Conservation (phyloP, 2,329 filamentous ascomycete genomes). For the Sporothrix curviconia region DNA sequence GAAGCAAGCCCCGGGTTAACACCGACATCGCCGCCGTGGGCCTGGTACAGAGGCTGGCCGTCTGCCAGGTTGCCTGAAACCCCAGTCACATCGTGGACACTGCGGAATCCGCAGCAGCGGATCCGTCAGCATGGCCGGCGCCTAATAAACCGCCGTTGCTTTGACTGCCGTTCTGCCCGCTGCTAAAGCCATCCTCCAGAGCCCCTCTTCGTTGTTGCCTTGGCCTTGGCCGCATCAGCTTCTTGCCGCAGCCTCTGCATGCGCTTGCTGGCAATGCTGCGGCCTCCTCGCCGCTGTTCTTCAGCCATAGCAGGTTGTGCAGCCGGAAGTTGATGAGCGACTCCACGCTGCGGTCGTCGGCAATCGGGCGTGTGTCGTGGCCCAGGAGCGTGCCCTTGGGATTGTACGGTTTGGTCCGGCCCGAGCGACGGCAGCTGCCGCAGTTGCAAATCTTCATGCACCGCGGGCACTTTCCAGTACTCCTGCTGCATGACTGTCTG, state of each 20-base stretch:
- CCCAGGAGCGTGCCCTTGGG: constrained; percentile 84
- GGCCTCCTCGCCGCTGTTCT: constrained; percentile 50
- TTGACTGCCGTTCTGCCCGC: background rate
- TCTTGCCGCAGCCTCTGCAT: constrained; percentile 52
- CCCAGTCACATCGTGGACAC: background rate
- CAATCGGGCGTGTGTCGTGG: constrained; percentile 83
- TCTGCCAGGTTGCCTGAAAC: background rate
- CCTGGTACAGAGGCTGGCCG: background rate
- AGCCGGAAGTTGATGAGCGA: constrained; percentile 83
- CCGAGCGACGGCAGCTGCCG: constrained; percentile 61
- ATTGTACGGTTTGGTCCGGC: constrained; percentile 68
- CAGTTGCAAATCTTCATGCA: constrained; percentile 86
- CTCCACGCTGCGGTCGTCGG: constrained; percentile 86
- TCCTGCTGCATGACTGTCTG: constrained; percentile 72
- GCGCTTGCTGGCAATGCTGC: constrained; percentile 49
- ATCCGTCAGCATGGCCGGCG: background rate
- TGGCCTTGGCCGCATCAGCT: constrained; percentile 52
- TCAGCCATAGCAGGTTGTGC: constrained; percentile 81
- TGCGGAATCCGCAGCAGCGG: background rate
- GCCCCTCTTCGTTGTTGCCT: constrained; percentile 30
- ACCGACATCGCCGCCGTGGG: background rate
- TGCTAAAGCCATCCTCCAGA: background rate
- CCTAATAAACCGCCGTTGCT: background rate
- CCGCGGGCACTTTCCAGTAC: constrained; percentile 81
- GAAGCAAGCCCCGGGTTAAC: constrained; percentile 5